Evolutionary conservation across 202 grass and related monocot genomes (phyloP).

Genomic region (Cymbopogon flexuosus): DNA sequence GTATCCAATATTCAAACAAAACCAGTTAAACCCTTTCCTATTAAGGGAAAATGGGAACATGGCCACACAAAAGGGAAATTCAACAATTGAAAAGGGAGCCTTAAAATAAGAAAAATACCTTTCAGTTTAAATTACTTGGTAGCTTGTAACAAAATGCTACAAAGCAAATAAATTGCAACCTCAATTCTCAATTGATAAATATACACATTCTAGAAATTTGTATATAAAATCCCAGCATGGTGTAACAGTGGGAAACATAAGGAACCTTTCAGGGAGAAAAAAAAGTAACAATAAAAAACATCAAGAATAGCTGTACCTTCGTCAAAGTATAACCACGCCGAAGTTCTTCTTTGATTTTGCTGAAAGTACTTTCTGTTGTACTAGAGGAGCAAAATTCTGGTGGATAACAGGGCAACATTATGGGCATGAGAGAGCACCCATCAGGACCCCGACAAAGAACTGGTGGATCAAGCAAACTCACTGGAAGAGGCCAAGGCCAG

Average conservation of each 20-base stretch:
- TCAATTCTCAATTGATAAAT: background rate
- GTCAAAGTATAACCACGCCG: constrained; percentile 53
- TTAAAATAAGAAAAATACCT: constrained; percentile 16
- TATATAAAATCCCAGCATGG: background rate
- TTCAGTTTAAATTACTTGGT: constrained; percentile 10
- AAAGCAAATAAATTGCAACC: background rate
- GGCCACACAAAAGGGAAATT: background rate
- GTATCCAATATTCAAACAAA: background rate
- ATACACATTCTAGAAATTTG: constrained; percentile 2
- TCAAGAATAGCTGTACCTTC: constrained; percentile 36
- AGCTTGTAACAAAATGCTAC: background rate
- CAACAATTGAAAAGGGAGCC: background rate
- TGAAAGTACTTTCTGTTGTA: constrained; percentile 60
- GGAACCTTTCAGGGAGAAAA: background rate
- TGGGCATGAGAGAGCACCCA: constrained; percentile 54
- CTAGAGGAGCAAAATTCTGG: constrained; percentile 60
- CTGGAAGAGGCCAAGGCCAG: constrained; percentile 70
- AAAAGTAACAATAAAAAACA: constrained; percentile 11
- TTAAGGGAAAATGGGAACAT: background rate
- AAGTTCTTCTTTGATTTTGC: constrained; percentile 63
- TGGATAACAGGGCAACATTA: constrained; percentile 59
- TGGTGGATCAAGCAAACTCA: constrained; percentile 45
- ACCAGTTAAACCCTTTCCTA: background rate
- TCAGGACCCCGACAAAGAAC: constrained; percentile 39
- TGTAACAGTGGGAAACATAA: constrained; percentile 9